phyloP scores from a whole-genome alignment of 495 filamentous ascomycete species.

The Echria macrotheca region DNA sequence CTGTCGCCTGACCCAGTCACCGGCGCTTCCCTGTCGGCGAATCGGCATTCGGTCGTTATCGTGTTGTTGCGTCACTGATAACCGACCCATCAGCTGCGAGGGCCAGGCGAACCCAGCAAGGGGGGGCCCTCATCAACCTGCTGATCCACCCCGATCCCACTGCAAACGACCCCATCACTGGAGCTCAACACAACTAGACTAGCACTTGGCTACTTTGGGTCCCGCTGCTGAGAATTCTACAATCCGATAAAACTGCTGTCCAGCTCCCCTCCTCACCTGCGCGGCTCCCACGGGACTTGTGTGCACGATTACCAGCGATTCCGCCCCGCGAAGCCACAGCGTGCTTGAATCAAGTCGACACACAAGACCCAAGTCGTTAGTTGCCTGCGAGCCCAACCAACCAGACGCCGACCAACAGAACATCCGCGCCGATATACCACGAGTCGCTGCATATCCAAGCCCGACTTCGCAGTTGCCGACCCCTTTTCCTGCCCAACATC shows the following conservation, averaged over 20 bases:
- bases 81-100: constrained; percentile 14
- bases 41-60: constrained; percentile 18
- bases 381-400: too few relatives aligned
- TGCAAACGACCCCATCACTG: background rate
- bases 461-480: too few relatives aligned
- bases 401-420: background rate
- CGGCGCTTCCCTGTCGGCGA: constrained; percentile 1
- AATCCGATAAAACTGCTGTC: background rate
- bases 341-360: background rate
- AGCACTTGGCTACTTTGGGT: background rate
- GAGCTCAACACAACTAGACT: constrained; percentile 1
- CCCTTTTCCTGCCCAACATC: too few relatives aligned
- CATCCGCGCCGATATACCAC: too few relatives aligned
- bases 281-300: background rate
- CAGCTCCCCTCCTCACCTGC: background rate
- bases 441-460: too few relatives aligned
- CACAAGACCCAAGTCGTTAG: too few relatives aligned
- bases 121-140: constrained; percentile 10
- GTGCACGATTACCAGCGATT: background rate
- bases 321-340: background rate
- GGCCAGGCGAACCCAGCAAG: constrained; percentile 1
- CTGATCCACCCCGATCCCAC: constrained; percentile 17
- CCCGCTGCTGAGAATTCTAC: background rate
- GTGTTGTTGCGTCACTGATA: constrained; percentile 34
- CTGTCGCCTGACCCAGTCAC: constrained; percentile 11